Evolutionary conservation across 495 filamentous ascomycete species (phyloP).

Genomic region (Cercophora samala): DNA sequence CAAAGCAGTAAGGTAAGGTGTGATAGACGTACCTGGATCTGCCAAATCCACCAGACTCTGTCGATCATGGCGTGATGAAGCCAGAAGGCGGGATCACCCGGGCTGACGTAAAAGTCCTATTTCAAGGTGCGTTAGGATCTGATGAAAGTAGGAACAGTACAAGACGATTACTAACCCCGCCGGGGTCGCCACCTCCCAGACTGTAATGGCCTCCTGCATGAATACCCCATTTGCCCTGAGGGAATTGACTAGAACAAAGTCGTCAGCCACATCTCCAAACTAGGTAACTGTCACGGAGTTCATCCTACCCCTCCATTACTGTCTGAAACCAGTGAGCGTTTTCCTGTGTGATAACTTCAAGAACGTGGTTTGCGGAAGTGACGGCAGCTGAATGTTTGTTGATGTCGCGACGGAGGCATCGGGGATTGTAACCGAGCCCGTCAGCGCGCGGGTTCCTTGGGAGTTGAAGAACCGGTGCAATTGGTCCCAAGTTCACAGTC

Average conservation of each 20-base stretch:
- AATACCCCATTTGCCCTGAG: conserved; percentile 45
- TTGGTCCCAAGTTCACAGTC: conserved; percentile 27
- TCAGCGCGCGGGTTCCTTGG: conserved; percentile 36
- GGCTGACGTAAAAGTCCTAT: conserved; percentile 53
- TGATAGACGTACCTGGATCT: conserved; percentile 39
- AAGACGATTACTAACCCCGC: conserved; percentile 13
- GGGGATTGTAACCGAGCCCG: conserved; percentile 51
- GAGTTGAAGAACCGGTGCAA: conserved; percentile 37
- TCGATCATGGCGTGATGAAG: conserved; percentile 67
- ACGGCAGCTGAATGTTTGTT: conserved; percentile 50
- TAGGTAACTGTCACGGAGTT: not conserved
- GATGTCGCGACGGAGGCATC: conserved; percentile 66
- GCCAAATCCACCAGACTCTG: conserved; percentile 68
- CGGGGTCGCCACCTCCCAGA: conserved; percentile 37
- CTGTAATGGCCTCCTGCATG: conserved; percentile 63
- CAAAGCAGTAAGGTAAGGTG: too few species aligned
- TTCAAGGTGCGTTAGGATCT: too few species aligned
- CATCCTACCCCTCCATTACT: conserved; percentile 32
- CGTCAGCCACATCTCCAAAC: not conserved
- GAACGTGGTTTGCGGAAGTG: conserved; percentile 26
- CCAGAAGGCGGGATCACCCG: conserved; percentile 66
- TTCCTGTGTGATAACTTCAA: conserved; percentile 44
- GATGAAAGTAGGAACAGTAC: too few species aligned
- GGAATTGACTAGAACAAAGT: conserved; percentile 15
- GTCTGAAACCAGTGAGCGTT: conserved; percentile 51